Conservation (phyloP, 1,284 basidiomycete species). For the Leccinum pachyderme region DNA sequence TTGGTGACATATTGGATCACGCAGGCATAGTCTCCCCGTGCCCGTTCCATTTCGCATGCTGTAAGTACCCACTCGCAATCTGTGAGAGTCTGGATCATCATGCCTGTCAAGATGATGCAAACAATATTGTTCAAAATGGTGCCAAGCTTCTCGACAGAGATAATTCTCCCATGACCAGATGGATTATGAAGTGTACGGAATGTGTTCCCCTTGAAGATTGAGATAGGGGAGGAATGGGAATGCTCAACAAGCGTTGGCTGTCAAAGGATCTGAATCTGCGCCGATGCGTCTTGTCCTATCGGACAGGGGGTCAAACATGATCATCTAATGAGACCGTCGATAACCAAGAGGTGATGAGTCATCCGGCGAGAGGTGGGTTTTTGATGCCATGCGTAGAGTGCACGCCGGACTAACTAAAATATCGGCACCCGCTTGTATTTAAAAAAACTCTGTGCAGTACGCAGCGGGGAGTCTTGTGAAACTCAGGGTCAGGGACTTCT, state of each 20-base stretch:
- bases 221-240: background rate
- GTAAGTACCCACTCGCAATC: background rate
- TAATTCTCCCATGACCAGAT: background rate
- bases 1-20: background rate
- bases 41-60: background rate
- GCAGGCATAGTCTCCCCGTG: background rate
- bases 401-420: conserved; percentile 7
- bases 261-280: background rate
- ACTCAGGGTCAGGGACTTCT: conserved; percentile 25
- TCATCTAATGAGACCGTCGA: background rate
- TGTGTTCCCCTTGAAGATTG: background rate
- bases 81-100: background rate
- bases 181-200: background rate
- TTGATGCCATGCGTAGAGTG: conserved; percentile 16
- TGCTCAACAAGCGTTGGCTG: background rate
- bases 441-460: background rate
- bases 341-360: background rate
- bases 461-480: conserved; percentile 1
- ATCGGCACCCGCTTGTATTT: background rate
- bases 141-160: background rate
- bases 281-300: too few species aligned
- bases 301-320: background rate
- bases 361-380: conserved; percentile 1
- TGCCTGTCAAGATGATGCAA: background rate
- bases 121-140: background rate